Conservation (phyloP, 768 basidiomycete genomes). For the Stropharia rugosoannulata region DNA sequence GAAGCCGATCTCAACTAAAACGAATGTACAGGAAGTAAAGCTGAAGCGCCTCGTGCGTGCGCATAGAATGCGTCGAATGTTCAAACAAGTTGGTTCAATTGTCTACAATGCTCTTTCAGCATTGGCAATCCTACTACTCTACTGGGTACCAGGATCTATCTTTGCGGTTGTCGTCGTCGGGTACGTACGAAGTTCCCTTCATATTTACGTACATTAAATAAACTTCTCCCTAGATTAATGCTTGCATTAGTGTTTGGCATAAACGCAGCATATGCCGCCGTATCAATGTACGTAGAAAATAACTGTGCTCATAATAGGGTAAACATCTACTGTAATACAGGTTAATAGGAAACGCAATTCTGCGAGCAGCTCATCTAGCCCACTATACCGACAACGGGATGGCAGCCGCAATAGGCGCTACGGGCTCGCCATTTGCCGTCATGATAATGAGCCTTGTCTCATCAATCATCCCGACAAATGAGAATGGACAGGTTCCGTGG, state of each 20-base stretch:
- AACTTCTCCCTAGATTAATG: neutral
- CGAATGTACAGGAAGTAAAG: neutral
- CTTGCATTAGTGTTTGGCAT: neutral
- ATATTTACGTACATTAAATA: no score
- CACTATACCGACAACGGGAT: slow-evolving; percentile 16
- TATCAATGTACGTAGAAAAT: neutral
- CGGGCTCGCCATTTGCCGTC: slow-evolving; percentile 14
- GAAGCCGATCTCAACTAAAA: no score
- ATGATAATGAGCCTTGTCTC: slow-evolving; percentile 9
- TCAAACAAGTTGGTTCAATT: neutral
- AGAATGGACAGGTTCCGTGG: slow-evolving; percentile 10
- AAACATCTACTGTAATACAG: slow-evolving; percentile 6
- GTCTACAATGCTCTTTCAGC: neutral
- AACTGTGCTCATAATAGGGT: no score
- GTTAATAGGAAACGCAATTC: slow-evolving; percentile 21
- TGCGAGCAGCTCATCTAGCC: slow-evolving; percentile 13
- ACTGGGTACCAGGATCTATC: neutral
- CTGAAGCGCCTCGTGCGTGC: neutral
- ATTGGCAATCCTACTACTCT: neutral
- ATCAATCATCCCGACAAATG: slow-evolving; percentile 5
- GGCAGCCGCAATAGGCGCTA: slow-evolving; percentile 23
- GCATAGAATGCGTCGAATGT: neutral
- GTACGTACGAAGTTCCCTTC: neutral
- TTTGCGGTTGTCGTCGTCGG: neutral
- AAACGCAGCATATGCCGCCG: neutral